Base-by-base conservation (phyloP, 306 rosid genomes). In the Vigna trinervia region DNA sequence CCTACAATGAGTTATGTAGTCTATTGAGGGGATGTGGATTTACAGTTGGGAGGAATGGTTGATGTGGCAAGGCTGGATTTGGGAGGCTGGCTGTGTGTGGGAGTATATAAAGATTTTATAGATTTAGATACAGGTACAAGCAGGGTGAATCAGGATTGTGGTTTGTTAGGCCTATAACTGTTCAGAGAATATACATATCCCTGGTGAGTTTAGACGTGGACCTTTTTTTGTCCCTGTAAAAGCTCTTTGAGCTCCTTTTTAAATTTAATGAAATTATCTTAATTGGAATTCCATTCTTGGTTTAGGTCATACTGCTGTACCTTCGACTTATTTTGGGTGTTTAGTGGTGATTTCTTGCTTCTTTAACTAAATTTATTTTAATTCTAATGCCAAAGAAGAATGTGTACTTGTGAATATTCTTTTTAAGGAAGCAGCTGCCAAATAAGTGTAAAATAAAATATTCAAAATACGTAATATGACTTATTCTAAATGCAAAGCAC, bases 21-120 rank as follows among this genome's bases (percentile, higher is more conserved):
- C 46, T n/a, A 41, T 14, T 46, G 69, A 46, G 48, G 20, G 32
- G 69, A 48, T 28, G 69, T 20, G 28, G 59, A 69, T 23, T 60
- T 46, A 36, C 43, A 59, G 20, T 73, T 51, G 12, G 32, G 71
- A 61, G 6, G 61, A 60, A 74, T 61, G 60, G 52, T 12, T 61
- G 60, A 17, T 22, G 32, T 26, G 32, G 50, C 22, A 74, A 30
- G 36, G 34, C 17, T 5, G 46, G 23, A 28, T 59, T 13, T 30
- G 28, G 66, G 57, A 43, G 28, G 28, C 28, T 26, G 28, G 28
- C 28, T 26, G 28, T 26, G 28, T 26, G 28, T 26, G 28, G 28
- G 28, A 26, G 12, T 59, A 6, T 19, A 8, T 54, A 54, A 19
- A 10, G 48, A 20, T 8, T 8, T 57, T 4, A n/a, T 2, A 57